Conservation (phyloP, 768 basidiomycete species). For the Glaciozyma antarctica region DNA sequence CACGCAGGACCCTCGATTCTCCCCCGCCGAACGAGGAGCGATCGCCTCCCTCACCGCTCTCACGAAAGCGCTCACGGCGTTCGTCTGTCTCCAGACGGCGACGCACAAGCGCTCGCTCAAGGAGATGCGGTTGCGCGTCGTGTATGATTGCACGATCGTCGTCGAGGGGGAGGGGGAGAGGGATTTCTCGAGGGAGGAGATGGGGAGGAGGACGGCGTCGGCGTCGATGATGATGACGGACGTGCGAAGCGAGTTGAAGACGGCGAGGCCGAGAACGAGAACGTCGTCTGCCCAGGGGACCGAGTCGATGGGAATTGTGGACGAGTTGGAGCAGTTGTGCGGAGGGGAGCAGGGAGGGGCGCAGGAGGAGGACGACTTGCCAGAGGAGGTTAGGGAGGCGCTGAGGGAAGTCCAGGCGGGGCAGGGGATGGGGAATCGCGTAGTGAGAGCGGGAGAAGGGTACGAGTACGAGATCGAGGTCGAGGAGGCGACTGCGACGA, state of each 20-base stretch:
- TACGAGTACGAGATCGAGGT: slow-evolving; percentile 32
- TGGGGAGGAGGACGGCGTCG: neutral
- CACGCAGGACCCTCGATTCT: slow-evolving; percentile 34
- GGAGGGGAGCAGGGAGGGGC: neutral
- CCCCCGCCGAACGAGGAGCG: slow-evolving; percentile 25
- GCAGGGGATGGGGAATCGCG: neutral
- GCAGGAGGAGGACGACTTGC: slow-evolving; percentile 9
- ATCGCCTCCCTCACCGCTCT: slow-evolving; percentile 37
- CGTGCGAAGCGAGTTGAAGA: slow-evolving; percentile 16
- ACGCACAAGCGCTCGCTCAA: slow-evolving; percentile 38
- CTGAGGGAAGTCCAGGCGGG: slow-evolving; percentile 8
- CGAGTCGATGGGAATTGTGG: neutral
- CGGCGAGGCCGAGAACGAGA: neutral
- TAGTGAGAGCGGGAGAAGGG: neutral
- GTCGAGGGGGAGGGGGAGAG: slow-evolving; percentile 9
- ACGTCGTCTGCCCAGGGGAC: neutral
- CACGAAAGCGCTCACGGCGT: slow-evolving; percentile 42
- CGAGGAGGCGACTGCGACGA: slow-evolving; percentile 33
- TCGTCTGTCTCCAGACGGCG: slow-evolving; percentile 40
- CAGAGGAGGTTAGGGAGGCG: slow-evolving; percentile 13
- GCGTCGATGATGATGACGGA: slow-evolving; percentile 16
- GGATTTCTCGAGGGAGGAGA: neutral
- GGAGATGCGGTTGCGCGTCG: slow-evolving; percentile 36
- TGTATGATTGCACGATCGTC: slow-evolving; percentile 41
- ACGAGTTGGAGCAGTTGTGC: neutral